These are phyloP conservation scores for Ustilago lituana DNA, from an alignment of 1,284 basidiomycete genomes.

Conservation along the genomic window DNA sequence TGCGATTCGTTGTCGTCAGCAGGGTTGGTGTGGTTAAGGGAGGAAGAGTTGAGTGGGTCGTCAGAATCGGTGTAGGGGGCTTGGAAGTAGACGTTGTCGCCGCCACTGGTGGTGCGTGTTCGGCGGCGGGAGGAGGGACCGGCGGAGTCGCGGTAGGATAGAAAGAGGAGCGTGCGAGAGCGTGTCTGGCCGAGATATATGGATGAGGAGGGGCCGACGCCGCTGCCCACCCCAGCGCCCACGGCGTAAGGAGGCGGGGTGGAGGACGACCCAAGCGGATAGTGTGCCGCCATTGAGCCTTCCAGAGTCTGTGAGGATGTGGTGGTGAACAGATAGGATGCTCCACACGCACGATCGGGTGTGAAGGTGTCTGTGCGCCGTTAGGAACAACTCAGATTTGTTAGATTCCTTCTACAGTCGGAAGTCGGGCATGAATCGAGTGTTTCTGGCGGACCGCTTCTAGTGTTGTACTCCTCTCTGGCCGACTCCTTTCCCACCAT, in stretches of 20 bases:
- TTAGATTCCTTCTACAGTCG: not conserved
- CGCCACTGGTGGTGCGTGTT: not conserved
- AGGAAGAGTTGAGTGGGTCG: slow-evolving; percentile 32
- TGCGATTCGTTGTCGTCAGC: slow-evolving; percentile 8
- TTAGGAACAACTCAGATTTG: not conserved
- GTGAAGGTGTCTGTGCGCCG: slow-evolving; percentile 5
- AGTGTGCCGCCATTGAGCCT: slow-evolving; percentile 9
- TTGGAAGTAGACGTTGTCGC: slow-evolving; percentile 12
- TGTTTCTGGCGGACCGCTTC: too few species aligned
- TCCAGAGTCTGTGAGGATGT: not conserved
- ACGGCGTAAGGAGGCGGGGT: slow-evolving; percentile 25
- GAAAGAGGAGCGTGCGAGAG: slow-evolving; percentile 90
- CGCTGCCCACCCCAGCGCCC: not conserved
- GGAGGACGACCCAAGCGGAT: slow-evolving; percentile 24
- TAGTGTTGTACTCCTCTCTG: too few species aligned
- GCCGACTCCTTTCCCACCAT: not conserved
- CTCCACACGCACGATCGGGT: not conserved
- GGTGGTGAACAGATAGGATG: not conserved
- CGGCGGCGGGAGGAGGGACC: slow-evolving; percentile 20
- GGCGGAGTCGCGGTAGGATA: slow-evolving; percentile 88
- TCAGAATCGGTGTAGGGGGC: slow-evolving; percentile 58
- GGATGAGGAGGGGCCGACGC: not conserved
- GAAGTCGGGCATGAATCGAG: not conserved
- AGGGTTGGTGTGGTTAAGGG: not conserved
- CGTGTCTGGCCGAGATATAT: slow-evolving; percentile 72